Evolutionary conservation across 371 early-diverging fungal genomes (phyloP).

Genomic region (Syncephalastrum sp.): DNA sequence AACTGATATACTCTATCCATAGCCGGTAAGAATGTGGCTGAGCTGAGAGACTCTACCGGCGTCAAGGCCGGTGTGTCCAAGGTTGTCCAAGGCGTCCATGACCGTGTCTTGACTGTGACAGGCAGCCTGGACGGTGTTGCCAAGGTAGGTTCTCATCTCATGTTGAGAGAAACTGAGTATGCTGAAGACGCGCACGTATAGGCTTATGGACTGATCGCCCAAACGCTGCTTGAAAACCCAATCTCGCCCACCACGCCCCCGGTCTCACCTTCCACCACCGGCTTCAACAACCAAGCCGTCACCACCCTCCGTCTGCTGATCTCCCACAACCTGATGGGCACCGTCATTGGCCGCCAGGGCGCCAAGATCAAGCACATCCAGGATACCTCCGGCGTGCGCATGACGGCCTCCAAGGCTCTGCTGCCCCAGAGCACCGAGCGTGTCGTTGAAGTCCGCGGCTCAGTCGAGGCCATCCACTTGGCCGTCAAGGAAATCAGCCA

Average conservation of each 20-base stretch:
- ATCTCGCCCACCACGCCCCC: slow-evolving; percentile 27
- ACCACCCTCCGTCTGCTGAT: slow-evolving; percentile 72
- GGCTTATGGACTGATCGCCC: slow-evolving; percentile 61
- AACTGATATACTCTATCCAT: not conserved
- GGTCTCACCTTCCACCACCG: slow-evolving; percentile 26
- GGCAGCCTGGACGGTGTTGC: slow-evolving; percentile 79
- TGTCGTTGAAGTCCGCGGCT: slow-evolving; percentile 80
- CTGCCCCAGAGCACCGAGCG: slow-evolving; percentile 87
- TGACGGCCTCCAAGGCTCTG: slow-evolving; percentile 85
- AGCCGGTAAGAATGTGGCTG: slow-evolving; percentile 82
- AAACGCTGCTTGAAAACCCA: slow-evolving; percentile 75
- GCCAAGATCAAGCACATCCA: slow-evolving; percentile 86
- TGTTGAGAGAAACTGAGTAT: not conserved
- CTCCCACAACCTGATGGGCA: slow-evolving; percentile 85
- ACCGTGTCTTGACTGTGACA: slow-evolving; percentile 83
- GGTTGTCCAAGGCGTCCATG: slow-evolving; percentile 80
- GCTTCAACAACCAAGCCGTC: slow-evolving; percentile 7
- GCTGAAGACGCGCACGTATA: not conserved
- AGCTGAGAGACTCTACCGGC: slow-evolving; percentile 78
- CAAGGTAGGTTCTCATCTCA: slow-evolving; percentile 37
- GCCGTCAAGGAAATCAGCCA: slow-evolving; percentile 72
- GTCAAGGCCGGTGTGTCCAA: slow-evolving; percentile 89
- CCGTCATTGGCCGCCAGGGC: slow-evolving; percentile 86
- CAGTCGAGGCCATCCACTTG: slow-evolving; percentile 67
- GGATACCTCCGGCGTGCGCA: slow-evolving; percentile 77